Evolutionary conservation across 768 basidiomycete genomes (phyloP).

Genomic region (Suillus alpinus): DNA sequence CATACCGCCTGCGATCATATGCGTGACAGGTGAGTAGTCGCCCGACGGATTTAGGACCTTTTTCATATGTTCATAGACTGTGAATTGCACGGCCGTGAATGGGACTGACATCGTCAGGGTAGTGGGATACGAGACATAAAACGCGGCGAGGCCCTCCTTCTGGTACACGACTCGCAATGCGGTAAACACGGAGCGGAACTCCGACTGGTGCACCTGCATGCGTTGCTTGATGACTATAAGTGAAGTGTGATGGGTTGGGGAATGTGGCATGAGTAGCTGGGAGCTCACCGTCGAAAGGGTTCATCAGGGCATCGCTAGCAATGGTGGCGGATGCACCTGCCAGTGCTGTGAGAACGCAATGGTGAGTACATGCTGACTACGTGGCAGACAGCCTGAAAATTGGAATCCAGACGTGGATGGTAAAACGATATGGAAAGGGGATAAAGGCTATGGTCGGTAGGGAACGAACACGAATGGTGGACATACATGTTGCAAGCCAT

Average conservation of each 20-base stretch:
- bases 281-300: slow-evolving; percentile 93
- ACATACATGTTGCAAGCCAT: slow-evolving; percentile 85
- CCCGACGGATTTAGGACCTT: slow-evolving; percentile 78
- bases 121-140: slow-evolving; percentile 98
- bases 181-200: slow-evolving; percentile 83
- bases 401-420: neutral
- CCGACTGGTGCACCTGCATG: slow-evolving; percentile 96
- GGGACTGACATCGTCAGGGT: slow-evolving; percentile 96
- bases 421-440: slow-evolving; percentile 6
- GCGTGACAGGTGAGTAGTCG: slow-evolving; percentile 89
- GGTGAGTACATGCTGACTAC: slow-evolving; percentile 8
- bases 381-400: neutral
- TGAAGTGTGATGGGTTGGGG: slow-evolving; percentile 13
- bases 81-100: slow-evolving; percentile 97
- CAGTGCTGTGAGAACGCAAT: slow-evolving; percentile 51
- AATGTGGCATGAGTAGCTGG: neutral
- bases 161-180: slow-evolving; percentile 84
- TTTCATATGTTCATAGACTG: slow-evolving; percentile 94
- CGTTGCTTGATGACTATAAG: slow-evolving; percentile 94
- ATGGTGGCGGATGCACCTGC: slow-evolving; percentile 95
- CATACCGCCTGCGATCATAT: slow-evolving; percentile 87
- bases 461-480: slow-evolving; percentile 3
- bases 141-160: slow-evolving; percentile 83
- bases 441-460: neutral
- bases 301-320: slow-evolving; percentile 97